A percentile compares a stretch with the other conserved stretches of the same genome.
phyloP scores from a whole-genome alignment of 768 basidiomycete species.

The Russula sp. region DNA sequence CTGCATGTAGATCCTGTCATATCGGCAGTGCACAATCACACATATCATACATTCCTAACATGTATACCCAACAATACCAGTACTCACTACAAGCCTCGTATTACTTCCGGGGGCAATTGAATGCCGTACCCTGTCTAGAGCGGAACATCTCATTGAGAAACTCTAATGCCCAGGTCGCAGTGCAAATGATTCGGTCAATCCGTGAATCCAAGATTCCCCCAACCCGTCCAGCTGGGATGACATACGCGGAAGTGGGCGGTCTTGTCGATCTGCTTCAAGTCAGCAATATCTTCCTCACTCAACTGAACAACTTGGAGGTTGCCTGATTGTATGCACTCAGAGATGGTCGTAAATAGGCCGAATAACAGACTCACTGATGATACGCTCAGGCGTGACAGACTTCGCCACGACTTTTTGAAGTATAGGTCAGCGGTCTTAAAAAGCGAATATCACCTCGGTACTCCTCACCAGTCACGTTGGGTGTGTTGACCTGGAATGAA shows the following conservation, averaged over 20 bases:
- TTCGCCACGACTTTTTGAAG: conserved; percentile 58
- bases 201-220: conserved; percentile 59
- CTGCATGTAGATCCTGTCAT: background rate
- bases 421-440: conserved; percentile 24
- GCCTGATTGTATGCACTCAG: conserved; percentile 36
- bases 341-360: background rate
- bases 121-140: background rate
- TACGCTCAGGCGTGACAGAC: conserved; percentile 68
- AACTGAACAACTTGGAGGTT: conserved; percentile 64
- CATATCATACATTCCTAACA: background rate
- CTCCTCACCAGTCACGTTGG: conserved; percentile 48
- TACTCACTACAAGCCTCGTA: background rate
- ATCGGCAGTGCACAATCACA: background rate
- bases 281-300: conserved; percentile 55
- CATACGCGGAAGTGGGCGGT: conserved; percentile 62
- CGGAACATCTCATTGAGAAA: background rate
- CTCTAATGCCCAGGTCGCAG: background rate
- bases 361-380: conserved; percentile 43
- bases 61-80: background rate
- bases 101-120: background rate
- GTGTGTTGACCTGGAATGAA: conserved; percentile 69
- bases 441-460: conserved; percentile 18
- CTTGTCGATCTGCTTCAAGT: conserved; percentile 60
- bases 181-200: conserved; percentile 35
- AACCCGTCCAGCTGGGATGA: conserved; percentile 62